Base-by-base conservation (phyloP, 202 grass and related monocot species). In the Alloteropsis angusta region DNA sequence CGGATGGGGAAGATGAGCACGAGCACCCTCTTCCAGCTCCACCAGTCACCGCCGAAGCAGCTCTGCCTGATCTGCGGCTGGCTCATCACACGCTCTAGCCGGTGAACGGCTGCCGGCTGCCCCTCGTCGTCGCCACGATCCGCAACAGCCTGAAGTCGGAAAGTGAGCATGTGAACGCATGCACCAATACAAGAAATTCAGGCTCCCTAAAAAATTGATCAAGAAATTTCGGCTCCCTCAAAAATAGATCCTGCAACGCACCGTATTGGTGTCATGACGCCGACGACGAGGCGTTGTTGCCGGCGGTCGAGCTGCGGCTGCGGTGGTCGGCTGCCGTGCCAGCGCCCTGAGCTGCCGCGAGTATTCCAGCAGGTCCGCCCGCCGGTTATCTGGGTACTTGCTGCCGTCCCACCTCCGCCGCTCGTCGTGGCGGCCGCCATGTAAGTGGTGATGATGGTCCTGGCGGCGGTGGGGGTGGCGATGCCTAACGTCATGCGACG, bases 11-110 rank as follows among this genome's bases (percentile, higher is more conserved):
- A 16, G 42, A 86, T 34, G 34, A 75, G 60, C 32, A 10, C 5
- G 69, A 81, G 23, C 42, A 75, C 43, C 50, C n/a, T 86, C 77
- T 86, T 86, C 84, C 84, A 86, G 77, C 36, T 86, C 77, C 84
- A 86, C 13, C 26, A 81, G 13, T n/a, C 61, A 4, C 39, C 11
- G 11, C 76, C 83, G 17, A 68, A 43, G 77, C 84, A 86, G 1
- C 77, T n/a, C 17, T 53, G 63, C 42, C 44, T 74, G 22, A 80
- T 38, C 76, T 75, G 17, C 76, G 34, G 77, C 69, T 34, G 38
- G 17, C 83, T 85, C 46, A 41, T 63, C 54, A 52, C 50, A 13
- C 70, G 61, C 70, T 69, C 61, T 1, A 60, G 61, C 9, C 32
- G 48, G 46, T 26, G 39, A 7, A 36, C 19, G 10, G 44, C 65